These are phyloP conservation scores for Trichomonascaceae sp. DNA, from an alignment of 1,139 yeast genomes.

Conservation along the genomic window DNA sequence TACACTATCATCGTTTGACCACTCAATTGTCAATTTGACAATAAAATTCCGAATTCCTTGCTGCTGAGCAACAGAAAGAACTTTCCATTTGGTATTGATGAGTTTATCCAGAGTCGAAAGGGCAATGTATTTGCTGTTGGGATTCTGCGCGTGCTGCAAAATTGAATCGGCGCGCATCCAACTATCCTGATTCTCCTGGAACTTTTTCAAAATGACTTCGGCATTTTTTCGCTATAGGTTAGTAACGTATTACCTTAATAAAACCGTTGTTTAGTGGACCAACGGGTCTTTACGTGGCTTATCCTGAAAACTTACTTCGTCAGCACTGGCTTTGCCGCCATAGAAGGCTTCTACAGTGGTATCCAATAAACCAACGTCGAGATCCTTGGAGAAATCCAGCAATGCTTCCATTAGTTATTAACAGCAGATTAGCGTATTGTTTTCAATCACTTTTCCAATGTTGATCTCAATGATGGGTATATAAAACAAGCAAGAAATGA, in stretches of 20 bases:
- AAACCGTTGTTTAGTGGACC: neutral
- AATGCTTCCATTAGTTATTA: constrained; percentile 66
- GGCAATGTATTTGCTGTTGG: constrained; percentile 89
- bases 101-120: constrained; percentile 82
- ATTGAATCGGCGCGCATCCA: constrained; percentile 95
- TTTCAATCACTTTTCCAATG: neutral
- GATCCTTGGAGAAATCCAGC: constrained; percentile 77
- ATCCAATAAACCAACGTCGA: constrained; percentile 77
- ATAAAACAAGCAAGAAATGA: neutral
- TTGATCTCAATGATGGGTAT: neutral
- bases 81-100: constrained; percentile 90
- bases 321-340: constrained; percentile 65
- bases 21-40: constrained; percentile 86
- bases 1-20: constrained; percentile 80
- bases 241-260: neutral
- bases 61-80: constrained; percentile 75
- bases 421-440: neutral
- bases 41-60: constrained; percentile 85
- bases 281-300: neutral
- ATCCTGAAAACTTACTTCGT: constrained; percentile 26
- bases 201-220: constrained; percentile 73
- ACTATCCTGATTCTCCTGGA: constrained; percentile 91
- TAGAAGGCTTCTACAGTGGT: constrained; percentile 83
- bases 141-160: constrained; percentile 65
- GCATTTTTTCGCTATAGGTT: constrained; percentile 59